Evolutionary conservation across 2,329 filamentous ascomycete genomes (phyloP), one percentile per base, ranked within the genome.

Genomic region (Ceratocystis cubensis): DNA sequence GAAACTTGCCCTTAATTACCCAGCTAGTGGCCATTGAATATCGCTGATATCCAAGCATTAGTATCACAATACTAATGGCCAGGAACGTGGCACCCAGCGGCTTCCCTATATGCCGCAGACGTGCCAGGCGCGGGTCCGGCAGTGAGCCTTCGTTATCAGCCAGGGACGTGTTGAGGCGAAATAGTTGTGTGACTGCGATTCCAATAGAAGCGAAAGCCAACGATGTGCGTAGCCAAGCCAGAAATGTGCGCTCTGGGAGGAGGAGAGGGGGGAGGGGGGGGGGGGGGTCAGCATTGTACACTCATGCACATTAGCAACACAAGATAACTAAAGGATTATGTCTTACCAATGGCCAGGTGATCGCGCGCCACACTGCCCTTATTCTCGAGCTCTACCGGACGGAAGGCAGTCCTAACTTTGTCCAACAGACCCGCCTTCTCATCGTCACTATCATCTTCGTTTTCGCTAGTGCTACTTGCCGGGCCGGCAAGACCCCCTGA

Each of bases 301-400:
- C 17, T 30, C 20, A 8, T 20, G 25, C 53, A 57, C 25, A 7
- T 7, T 3, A 7, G 28, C 15, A 37, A 15, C 30, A 57, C 53
- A 37, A 33, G 17, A 13, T 7, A 20, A 37, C 5, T 13, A 7
- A 4, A 5, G 22, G 61, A 41, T 46, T 46, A 45, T 10, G 50
- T 68, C 68, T 20, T 65, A 92, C 88, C 88, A 62, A 94, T 77
- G 25, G 89, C 89, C 66, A 94, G 78, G 76, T 94, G 89, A 75
- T 94, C 89, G 72, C 89, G 80, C 10, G 89, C 89, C 48, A 93
- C 89, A 73, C 87, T 90, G 48, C 89, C 89, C 75, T 91, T 93
- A 73, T 94, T 94, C 75, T 94, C 89, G 68, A 94, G 76, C 77
- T 93, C 89, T 64, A 94, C 81, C 4, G 82, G 83, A 71, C 78